Evolutionary conservation across 2,329 filamentous ascomycete genomes (phyloP).

Genomic region (Dactylellina sp.): DNA sequence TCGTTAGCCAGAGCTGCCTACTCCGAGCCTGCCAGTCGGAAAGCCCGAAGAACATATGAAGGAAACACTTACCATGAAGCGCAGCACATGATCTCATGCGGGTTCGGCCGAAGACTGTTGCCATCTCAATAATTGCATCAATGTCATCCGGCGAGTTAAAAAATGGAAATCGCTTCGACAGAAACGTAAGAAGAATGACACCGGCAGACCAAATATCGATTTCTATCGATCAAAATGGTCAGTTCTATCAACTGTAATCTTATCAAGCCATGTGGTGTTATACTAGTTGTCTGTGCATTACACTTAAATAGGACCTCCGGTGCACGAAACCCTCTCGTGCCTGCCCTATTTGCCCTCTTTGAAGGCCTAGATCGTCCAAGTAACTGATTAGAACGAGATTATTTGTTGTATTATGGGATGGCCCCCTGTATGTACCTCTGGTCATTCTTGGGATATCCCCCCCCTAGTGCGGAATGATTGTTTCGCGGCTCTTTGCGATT

Average conservation of each 20-base stretch:
- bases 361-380: slow-evolving; percentile 71
- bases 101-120: slow-evolving; percentile 88
- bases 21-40: too few species aligned
- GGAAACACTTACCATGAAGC: slow-evolving; percentile 77
- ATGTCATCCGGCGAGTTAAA: slow-evolving; percentile 99
- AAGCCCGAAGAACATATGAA: too few species aligned
- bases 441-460: slow-evolving; percentile 90
- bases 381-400: background rate
- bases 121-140: slow-evolving; percentile 96
- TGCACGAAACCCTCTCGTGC: slow-evolving; percentile 93
- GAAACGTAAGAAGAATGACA: slow-evolving; percentile 94
- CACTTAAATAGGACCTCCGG: slow-evolving; percentile 98
- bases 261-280: background rate
- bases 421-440: too few species aligned
- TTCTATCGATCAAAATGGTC: slow-evolving; percentile 63
- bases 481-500: slow-evolving; percentile 30
- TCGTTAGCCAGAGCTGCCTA: too few species aligned
- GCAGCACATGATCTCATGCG: slow-evolving; percentile 85
- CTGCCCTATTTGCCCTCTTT: slow-evolving; percentile 90
- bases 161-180: slow-evolving; percentile 93
- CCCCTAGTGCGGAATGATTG: slow-evolving; percentile 66
- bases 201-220: slow-evolving; percentile 98
- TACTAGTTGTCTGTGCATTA: slow-evolving; percentile 84
- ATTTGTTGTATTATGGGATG: too few species aligned
- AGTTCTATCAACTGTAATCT: background rate